These are phyloP conservation scores for Leishmania amazonensis DNA, from an alignment of 208 protist genomes.

Conservation along the genomic window DNA sequence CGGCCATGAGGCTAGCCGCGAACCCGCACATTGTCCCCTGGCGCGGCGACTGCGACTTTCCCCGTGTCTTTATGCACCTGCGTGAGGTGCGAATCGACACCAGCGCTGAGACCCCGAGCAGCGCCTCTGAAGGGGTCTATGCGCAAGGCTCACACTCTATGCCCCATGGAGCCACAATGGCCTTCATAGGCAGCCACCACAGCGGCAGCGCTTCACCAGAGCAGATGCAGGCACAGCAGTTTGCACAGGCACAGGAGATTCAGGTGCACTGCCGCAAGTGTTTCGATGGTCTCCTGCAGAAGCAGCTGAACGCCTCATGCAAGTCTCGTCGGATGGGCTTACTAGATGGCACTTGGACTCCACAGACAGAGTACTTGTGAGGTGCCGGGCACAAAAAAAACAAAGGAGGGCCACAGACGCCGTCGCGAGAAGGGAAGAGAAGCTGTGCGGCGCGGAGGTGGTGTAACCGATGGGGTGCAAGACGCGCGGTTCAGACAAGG, in stretches of 20 bases:
- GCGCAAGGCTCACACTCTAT: not conserved
- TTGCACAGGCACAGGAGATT: slow-evolving; percentile 24
- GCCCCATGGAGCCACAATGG: not conserved
- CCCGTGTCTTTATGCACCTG: slow-evolving; percentile 83
- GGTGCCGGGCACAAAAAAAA: not conserved
- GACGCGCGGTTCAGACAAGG: not conserved
- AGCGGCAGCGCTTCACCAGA: not conserved
- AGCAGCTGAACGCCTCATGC: slow-evolving; percentile 36
- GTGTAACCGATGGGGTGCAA: not conserved
- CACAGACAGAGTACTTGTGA: slow-evolving; percentile 68
- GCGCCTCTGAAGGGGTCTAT: not conserved
- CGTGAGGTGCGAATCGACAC: slow-evolving; percentile 55
- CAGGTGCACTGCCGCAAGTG: slow-evolving; percentile 86
- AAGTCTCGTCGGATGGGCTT: slow-evolving; percentile 64
- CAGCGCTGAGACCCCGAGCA: slow-evolving; percentile 7
- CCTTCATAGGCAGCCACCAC: not conserved
- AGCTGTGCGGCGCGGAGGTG: not conserved
- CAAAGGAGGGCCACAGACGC: not conserved
- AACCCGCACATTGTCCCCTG: slow-evolving; percentile 36
- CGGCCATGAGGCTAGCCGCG: slow-evolving; percentile 24
- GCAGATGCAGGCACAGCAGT: slow-evolving; percentile 6
- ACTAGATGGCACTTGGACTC: slow-evolving; percentile 86
- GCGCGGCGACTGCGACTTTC: slow-evolving; percentile 87
- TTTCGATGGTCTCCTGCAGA: slow-evolving; percentile 69
- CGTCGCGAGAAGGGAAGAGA: not conserved